Conservation (phyloP, 768 basidiomycete species). For the Russula earlei region DNA sequence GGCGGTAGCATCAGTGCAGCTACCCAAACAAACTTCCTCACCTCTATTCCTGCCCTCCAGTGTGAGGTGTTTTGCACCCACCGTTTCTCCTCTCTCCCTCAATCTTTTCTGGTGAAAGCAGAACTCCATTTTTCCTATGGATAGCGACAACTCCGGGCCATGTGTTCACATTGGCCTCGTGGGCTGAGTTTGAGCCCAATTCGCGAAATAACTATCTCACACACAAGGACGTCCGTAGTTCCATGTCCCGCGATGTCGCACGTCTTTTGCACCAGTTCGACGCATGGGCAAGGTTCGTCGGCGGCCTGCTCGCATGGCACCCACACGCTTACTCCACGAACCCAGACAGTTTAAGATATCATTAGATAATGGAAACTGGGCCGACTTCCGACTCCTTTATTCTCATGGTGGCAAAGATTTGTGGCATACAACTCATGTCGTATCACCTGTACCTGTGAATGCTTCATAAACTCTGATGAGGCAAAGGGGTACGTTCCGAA, state of each 20-base stretch:
- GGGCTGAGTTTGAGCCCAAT: background rate
- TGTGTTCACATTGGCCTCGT: slow-evolving; percentile 11
- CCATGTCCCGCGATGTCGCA: background rate
- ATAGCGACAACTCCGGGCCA: background rate
- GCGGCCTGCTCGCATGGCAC: background rate
- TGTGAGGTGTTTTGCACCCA: background rate
- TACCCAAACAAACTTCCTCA: too few species aligned
- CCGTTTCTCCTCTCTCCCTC: background rate
- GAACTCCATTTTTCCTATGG: background rate
- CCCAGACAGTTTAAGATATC: too few species aligned
- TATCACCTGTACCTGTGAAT: background rate
- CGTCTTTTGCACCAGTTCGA: background rate
- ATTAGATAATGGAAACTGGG: too few species aligned
- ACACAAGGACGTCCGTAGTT: background rate
- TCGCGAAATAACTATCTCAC: background rate
- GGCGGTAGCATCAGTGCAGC: background rate
- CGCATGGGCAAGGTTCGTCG: background rate
- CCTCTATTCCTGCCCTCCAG: background rate
- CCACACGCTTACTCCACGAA: background rate
- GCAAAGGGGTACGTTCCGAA: background rate
- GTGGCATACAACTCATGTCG: too few species aligned
- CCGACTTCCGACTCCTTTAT: too few species aligned
- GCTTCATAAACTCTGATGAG: background rate
- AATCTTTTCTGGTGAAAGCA: too few species aligned
- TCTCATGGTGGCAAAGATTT: too few species aligned